Evolutionary conservation across 202 grass and related monocot genomes (phyloP), one percentile per base, ranked within the genome.

Genomic region (Panicum virgatum): DNA sequence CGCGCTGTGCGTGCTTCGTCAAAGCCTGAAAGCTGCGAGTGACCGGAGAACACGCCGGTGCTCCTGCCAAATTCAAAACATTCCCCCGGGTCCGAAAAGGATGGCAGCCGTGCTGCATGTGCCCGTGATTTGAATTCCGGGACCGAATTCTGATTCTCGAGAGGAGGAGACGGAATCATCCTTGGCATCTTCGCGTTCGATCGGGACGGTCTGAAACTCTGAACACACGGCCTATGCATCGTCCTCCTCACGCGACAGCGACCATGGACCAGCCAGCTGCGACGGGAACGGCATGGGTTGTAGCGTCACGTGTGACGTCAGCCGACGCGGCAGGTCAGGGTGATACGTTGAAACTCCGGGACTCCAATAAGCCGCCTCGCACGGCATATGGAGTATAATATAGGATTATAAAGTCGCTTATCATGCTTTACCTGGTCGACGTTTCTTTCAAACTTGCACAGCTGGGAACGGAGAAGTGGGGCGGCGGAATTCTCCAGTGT

Each of bases 331-430:
- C 15, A 0, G 5, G 70, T 81, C 87, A 76, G 70, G 5, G 56
- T 71, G 82, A 89, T 85, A 89, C 70, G 82, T 85, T 85, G 82
- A 89, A 85, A 29, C 18, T 0, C 9, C 22, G 19, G 61, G 25
- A 19, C 22, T 7, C 1, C 2, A 5, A 66, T 63, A 56, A 66
- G 68, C 67, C 58, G 64, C n/a, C 3, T n/a, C 9, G 60, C 84
- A 66, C 83, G 26, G 9, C 13, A 40, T 3, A 6, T n/a, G 7
- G 1, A 0, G 2, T 4, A 18, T 18, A 13, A 30, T 20, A 44
- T 51, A 2, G 5, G 7, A 47, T 9, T 37, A 63, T 32, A 20
- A 32, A n/a, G 5, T 39, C 0, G 16, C 9, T 40, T 65, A n/a
- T 73, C n/a, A 40, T 2, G 16, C 37, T 64, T 76, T 58, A 43